phyloP scores from a whole-genome alignment of 768 basidiomycete genomes.

The Mycena rebaudengoi region DNA sequence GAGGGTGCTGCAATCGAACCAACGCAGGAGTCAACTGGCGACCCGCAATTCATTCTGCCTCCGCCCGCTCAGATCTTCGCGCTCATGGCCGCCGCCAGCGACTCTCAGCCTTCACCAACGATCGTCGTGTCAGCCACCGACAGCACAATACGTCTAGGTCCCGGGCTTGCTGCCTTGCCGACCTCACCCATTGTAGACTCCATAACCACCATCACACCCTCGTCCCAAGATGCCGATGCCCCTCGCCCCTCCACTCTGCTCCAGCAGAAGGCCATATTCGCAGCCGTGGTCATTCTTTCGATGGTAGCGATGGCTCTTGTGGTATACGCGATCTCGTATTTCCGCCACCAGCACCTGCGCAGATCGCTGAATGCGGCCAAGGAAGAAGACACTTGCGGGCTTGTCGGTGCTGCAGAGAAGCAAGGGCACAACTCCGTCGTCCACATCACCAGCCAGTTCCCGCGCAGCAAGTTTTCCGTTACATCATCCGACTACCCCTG shows the following conservation, averaged over 20 bases:
- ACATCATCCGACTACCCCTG: constrained; percentile 40
- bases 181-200: constrained; percentile 1
- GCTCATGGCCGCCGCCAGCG: constrained; percentile 14
- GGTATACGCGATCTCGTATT: constrained; percentile 20
- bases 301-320: constrained; percentile 19
- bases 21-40: background rate
- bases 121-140: constrained; percentile 12
- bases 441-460: constrained; percentile 37
- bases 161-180: constrained; percentile 12
- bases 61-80: constrained; percentile 19
- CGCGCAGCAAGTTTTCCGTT: constrained; percentile 41
- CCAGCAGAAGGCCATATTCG: constrained; percentile 16
- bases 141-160: background rate
- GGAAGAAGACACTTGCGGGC: background rate
- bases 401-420: background rate
- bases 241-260: background rate
- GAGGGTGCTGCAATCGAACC: background rate
- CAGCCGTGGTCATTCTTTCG: constrained; percentile 16
- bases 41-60: background rate
- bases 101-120: background rate
- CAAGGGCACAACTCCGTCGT: constrained; percentile 28
- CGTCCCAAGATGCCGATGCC: background rate
- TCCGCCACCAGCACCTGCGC: constrained; percentile 17
- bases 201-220: constrained; percentile 5
- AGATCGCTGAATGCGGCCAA: background rate